A percentile compares a stretch with the other conserved stretches of the same genome.
phyloP scores from a whole-genome alignment of 2,329 filamentous ascomycete genomes.

The Colletotrichum lupini region DNA sequence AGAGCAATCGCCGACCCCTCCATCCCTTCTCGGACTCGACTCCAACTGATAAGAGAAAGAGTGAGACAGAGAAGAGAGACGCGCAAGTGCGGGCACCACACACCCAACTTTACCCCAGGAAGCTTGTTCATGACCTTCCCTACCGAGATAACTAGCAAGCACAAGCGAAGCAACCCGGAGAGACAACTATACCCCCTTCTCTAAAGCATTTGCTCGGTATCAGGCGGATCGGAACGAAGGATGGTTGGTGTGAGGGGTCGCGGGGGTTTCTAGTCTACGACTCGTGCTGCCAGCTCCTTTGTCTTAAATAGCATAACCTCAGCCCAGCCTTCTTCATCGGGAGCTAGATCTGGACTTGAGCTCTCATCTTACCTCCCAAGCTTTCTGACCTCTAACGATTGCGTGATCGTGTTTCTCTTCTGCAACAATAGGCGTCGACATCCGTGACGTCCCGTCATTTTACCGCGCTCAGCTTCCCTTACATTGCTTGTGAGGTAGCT shows the following conservation, averaged over 20 bases:
- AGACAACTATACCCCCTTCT: neutral
- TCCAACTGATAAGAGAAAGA: constrained; percentile 29
- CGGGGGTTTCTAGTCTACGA: constrained; percentile 12
- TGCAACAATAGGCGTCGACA: neutral
- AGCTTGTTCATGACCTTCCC: constrained; percentile 19
- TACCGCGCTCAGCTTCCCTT: no score
- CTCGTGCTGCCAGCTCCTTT: constrained; percentile 3
- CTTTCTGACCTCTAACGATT: neutral
- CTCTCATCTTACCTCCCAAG: neutral
- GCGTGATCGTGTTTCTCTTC: constrained; percentile 3
- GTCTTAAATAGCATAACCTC: constrained; percentile 21
- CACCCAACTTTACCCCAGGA: neutral
- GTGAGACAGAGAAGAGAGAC: neutral
- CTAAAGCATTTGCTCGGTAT: constrained; percentile 19
- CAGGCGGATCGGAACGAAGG: constrained; percentile 10
- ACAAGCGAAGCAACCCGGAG: neutral
- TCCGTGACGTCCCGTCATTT: neutral
- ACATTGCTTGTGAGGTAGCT: neutral
- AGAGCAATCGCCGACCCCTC: neutral
- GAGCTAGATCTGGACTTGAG: neutral
- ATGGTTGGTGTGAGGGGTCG: neutral
- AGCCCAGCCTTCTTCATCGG: neutral
- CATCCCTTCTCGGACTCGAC: neutral
- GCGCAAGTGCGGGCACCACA: neutral
- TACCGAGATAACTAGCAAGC: neutral